Conservation (phyloP, 2,329 filamentous ascomycete genomes). For the Fusarium sp. region DNA sequence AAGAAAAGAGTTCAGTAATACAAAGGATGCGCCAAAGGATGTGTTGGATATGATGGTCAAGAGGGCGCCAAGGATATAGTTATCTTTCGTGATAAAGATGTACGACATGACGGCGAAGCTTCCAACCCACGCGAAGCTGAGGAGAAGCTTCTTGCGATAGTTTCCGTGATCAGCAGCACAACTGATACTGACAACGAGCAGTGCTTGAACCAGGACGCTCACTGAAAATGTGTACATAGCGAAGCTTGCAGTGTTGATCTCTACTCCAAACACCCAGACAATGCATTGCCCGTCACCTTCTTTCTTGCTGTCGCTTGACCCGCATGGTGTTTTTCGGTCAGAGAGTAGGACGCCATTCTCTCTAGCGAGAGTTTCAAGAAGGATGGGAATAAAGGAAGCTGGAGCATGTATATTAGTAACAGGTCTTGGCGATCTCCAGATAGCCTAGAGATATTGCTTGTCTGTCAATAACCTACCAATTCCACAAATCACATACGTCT, state of each 20-base stretch:
- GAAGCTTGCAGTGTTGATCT: conserved; percentile 96
- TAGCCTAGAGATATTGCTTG: background rate
- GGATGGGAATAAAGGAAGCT: conserved; percentile 96
- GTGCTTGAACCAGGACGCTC: conserved; percentile 87
- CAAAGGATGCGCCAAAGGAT: conserved; percentile 94
- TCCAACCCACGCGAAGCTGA: conserved; percentile 86
- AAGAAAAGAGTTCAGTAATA: conserved; percentile 94
- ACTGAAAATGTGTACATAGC: conserved; percentile 98
- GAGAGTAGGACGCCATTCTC: conserved; percentile 89
- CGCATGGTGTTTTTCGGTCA: conserved; percentile 82
- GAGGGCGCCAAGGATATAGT: conserved; percentile 85
- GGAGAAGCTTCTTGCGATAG: conserved; percentile 88
- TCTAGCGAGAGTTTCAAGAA: conserved; percentile 91
- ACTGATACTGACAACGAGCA: conserved; percentile 95
- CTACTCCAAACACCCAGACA: conserved; percentile 81
- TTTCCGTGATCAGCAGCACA: conserved; percentile 94
- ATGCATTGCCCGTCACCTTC: conserved; percentile 78
- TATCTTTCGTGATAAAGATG: conserved; percentile 78
- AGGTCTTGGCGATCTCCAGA: background rate
- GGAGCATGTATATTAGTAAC: conserved; percentile 21
- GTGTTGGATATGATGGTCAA: conserved; percentile 93
- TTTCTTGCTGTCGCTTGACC: conserved; percentile 68
- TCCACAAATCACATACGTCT: conserved; percentile 92
- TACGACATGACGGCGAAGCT: conserved; percentile 89
- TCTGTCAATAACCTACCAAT: conserved; percentile 67